Percentiles rank a stretch among this genome's conserved stretches.
Evolutionary conservation across 345 rosid species (phyloP).

Genomic region (Lagerstroemia speciosa): DNA sequence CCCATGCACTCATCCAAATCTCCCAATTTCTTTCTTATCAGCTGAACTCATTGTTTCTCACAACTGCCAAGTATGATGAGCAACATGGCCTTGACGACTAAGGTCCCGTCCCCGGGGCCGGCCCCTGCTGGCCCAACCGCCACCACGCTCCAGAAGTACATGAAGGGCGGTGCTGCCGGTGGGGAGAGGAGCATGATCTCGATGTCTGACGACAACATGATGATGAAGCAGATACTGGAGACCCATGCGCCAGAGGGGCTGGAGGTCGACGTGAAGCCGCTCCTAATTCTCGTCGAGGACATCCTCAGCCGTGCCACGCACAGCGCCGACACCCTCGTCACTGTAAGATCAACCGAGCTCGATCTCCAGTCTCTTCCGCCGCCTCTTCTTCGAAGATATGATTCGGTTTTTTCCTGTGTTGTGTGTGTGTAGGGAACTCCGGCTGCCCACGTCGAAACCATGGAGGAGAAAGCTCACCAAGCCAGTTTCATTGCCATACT

Average conservation of each 20-base stretch:
- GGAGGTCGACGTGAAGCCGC: constrained; percentile 45
- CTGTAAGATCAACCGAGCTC: constrained; percentile 16
- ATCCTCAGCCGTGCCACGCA: constrained; percentile 50
- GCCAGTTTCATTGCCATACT: constrained; percentile 16
- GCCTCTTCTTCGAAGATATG: no score
- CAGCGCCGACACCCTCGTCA: constrained; percentile 20
- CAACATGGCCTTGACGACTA: neutral
- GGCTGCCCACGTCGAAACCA: neutral
- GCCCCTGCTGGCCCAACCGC: neutral
- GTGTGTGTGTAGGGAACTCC: neutral
- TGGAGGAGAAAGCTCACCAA: constrained; percentile 34
- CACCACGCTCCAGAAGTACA: constrained; percentile 7
- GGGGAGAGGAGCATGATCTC: constrained; percentile 25
- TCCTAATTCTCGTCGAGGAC: constrained; percentile 56
- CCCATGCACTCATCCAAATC: neutral
- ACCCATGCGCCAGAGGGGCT: constrained; percentile 63
- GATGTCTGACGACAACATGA: constrained; percentile 43
- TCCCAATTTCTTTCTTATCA: neutral
- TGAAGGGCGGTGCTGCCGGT: constrained; percentile 23
- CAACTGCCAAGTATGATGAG: neutral
- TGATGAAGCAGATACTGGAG: constrained; percentile 49
- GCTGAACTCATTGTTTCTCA: no score
- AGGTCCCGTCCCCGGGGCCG: neutral
- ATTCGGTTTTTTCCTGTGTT: no score
- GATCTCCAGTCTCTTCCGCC: no score